Percentiles rank a stretch among this genome's conserved stretches.
Evolutionary conservation across 2,329 filamentous ascomycete genomes (phyloP).

Genomic region (Colletotrichum sp.): DNA sequence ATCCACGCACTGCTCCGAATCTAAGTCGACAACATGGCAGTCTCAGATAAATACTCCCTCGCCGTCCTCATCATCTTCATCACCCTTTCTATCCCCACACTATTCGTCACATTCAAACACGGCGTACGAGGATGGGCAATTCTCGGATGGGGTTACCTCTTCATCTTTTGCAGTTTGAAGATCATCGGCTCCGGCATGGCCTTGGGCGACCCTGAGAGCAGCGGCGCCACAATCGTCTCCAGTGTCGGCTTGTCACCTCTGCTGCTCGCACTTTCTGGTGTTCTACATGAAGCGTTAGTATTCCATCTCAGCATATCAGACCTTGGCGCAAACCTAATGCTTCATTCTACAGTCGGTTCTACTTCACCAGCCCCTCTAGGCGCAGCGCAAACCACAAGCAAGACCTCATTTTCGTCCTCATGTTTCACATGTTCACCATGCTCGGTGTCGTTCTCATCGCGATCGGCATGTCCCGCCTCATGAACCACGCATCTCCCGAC

Average conservation of each 20-base stretch:
- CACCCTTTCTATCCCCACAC: neutral
- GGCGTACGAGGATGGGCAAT: neutral
- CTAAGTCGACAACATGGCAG: neutral
- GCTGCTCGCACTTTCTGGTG: neutral
- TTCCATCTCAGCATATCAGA: neutral
- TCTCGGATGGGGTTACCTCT: neutral
- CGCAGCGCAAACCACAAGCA: neutral
- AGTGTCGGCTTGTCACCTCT: neutral
- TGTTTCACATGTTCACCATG: neutral
- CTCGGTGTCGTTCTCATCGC: neutral
- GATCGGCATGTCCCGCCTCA: neutral
- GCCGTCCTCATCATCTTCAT: neutral
- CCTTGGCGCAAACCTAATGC: neutral
- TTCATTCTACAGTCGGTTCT: neutral
- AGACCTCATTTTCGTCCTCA: neutral
- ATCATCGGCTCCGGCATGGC: neutral
- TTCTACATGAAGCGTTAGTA: neutral
- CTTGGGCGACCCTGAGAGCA: neutral
- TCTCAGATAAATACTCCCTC: neutral
- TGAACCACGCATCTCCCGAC: neutral
- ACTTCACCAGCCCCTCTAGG: neutral
- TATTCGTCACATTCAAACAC: neutral
- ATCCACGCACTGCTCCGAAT: fast-evolving
- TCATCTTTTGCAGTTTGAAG: neutral
- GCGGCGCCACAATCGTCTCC: neutral